Base-by-base conservation (phyloP, 306 rosid species). In the Benincasa hispida region DNA sequence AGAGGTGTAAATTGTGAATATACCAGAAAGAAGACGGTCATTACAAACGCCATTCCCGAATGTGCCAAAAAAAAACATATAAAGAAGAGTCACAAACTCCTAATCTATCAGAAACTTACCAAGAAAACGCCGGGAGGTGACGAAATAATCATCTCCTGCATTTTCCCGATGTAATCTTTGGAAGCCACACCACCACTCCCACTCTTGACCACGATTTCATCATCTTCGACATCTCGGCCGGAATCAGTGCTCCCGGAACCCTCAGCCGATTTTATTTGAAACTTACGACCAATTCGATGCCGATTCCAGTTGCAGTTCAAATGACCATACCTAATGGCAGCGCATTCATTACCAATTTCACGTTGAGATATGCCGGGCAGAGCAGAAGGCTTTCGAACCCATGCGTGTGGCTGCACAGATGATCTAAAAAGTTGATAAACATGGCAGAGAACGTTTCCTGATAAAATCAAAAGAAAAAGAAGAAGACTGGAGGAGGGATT, bases 121-220 rank as follows among this genome's bases (percentile, higher is more conserved):
- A 78, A 25, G 41, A 79, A 72, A 39, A 77, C 76, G 47, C 85
- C 18, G 59, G 86, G 77, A 75, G 88, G 69, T 60, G 81, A 72
- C 19, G 86, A 77, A 79, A 57, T 61, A 53, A 85, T 72, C 28
- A 80, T 72, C 60, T 75, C 83, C 53, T 72, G 86, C 27, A 85
- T 75, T 79, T 85, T 79, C 66, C 72, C 76, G 45, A 69, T 18
- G 13, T 76, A 58, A 79, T 83, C 82, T 76, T 77, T 79, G 32
- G 58, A 39, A 76, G 30, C 54, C 22, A 75, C 35, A 42, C 72
- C n/a, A 24, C n/a, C 24, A 35, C 22, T 24, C 45, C 80, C 72
- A 72, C 7, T 78, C 81, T 77, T 63, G 27, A 66, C 75, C 8
- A 17, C 66, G 53, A 51, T 10, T 67, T 62, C 80, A 47, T 42